Base-by-base conservation (phyloP, 1,284 basidiomycete genomes). In the Erythrobasidium hasegawianum region DNA sequence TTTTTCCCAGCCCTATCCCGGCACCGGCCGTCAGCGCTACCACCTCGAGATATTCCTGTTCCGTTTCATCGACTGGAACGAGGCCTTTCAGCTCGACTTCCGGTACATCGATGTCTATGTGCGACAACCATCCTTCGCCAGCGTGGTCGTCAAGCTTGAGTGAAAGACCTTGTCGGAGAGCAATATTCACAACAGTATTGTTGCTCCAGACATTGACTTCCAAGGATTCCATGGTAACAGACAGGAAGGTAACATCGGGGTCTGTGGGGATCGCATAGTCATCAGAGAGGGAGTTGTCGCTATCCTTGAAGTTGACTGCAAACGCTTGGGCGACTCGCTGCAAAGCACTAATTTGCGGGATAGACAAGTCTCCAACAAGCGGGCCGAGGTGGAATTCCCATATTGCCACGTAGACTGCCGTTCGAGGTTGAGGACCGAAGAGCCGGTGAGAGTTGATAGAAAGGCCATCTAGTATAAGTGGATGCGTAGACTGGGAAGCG, bases 341-440 rank as follows among this genome's bases (percentile, higher is more conserved):
- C 5, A 93, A 71, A 2, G 83, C 76, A 43, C 80, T 78, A 0
- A 80, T 79, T 64, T 91, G 83, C 13, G 79, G 75, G 2, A 85
- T 83, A 1, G 86, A 83, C 11, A 88, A 71, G 39, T 82, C 76
- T 0, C 81, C 82, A 69, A 84, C 85, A 49, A 90, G 74, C 45
- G 81, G 76, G 1, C 88, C 88, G 22, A 90, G 50, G 20, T 79
- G 78, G 50, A 92, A 83, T 72, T 93, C 89, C 93, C 92, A 96
- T 4, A 94, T 83, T 74, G 91, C 95, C 7, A 93, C 80, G 74
- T 96, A 96, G 0, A 90, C 87, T 0, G 87, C 79, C 0, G 87
- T 88, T n/a, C 83, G 82, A 1, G 92, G 92, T 66, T 86, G 85
- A 10, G 89, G 88, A 2, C 92, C 92, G 73, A 95, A 93, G 13